Base-by-base conservation (phyloP, 2,329 filamentous ascomycete genomes). In the Aspergillus latus region DNA sequence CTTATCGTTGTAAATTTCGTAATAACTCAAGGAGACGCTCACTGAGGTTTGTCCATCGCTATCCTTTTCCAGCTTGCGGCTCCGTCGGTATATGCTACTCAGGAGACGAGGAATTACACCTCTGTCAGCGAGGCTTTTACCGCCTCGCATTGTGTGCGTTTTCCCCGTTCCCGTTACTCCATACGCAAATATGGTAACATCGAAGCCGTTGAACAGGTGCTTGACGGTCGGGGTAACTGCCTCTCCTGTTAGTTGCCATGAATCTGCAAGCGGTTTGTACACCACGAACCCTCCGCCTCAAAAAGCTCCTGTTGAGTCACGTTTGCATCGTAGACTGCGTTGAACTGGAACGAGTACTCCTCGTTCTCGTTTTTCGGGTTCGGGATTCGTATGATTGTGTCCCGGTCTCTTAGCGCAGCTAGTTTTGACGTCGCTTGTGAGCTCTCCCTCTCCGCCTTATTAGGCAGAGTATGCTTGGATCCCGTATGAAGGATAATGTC, bases 1-100 rank as follows among this genome's bases (percentile, higher is more conserved):
- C 71, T 93, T 93, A 78, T 97, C 92, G 72, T 95, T 96, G 76
- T 97, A 97, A 63, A 97, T 96, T 72, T 97, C 92, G 76, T 96
- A 96, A 76, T 97, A 97, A 29, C 90, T 92, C 67, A 97, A 82
- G 10, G 85, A 81, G 13, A 96, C 90, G 7, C 84, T 78, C 21
- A 95, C 89, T 1, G 78, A 81, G 0, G 87, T 92, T 50, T 85
- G 78, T 9, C 87, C 89, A 4, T 81, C 79, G 2, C 86, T 83
- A 67, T 96, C 92, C 74, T 93, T 94, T 62, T 85, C 83, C 15
- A 94, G 87, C 78, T 95, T 96, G 74, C 91, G 89, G 61, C 88
- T 88, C 58, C 90, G 82, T 48, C 93, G 84, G 72, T 93, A 97
- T 56, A 97, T 89, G 64, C 84, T 85, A 74, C 90, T 95, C 43